Conservation (phyloP, 73 alveolate species). For the Paramecium sonneborni region DNA sequence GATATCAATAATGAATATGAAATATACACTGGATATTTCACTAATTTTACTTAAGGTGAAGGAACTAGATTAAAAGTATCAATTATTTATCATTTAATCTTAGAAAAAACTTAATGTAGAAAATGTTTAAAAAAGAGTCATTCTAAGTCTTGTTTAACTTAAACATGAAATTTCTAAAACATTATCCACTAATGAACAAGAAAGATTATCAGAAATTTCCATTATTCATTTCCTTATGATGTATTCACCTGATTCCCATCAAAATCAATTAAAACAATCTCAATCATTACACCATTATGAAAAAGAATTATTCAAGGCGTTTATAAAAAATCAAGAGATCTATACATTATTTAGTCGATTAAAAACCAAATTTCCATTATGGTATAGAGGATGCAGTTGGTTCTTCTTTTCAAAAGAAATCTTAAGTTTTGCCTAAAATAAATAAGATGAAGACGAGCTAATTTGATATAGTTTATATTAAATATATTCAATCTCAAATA, state of each 20-base stretch:
- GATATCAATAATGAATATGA: slow-evolving; percentile 61
- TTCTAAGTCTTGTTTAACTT: not conserved
- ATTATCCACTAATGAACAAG: not conserved
- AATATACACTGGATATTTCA: slow-evolving; percentile 62
- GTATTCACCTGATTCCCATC: not conserved
- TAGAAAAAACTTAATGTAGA: slow-evolving; percentile 24
- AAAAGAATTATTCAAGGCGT: not conserved
- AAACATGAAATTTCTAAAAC: not conserved
- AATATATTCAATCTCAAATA: not conserved
- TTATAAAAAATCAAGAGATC: not conserved
- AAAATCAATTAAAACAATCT: not conserved
- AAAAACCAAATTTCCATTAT: not conserved
- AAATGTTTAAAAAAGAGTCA: not conserved
- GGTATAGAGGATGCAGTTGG: slow-evolving; percentile 52
- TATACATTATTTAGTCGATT: not conserved
- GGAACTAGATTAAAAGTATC: slow-evolving; percentile 53
- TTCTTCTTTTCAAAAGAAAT: not conserved
- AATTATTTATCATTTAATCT: not conserved
- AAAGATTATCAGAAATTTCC: not conserved
- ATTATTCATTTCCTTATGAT: slow-evolving; percentile 2
- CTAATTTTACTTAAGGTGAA: slow-evolving; percentile 56
- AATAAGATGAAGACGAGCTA: not conserved
- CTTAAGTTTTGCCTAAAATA: not conserved
- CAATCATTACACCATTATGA: not conserved
- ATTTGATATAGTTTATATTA: not conserved